A percentile compares a stretch with the other conserved stretches of the same genome.
phyloP scores from a whole-genome alignment of 345 rosid genomes.

The Mangifera indica region DNA sequence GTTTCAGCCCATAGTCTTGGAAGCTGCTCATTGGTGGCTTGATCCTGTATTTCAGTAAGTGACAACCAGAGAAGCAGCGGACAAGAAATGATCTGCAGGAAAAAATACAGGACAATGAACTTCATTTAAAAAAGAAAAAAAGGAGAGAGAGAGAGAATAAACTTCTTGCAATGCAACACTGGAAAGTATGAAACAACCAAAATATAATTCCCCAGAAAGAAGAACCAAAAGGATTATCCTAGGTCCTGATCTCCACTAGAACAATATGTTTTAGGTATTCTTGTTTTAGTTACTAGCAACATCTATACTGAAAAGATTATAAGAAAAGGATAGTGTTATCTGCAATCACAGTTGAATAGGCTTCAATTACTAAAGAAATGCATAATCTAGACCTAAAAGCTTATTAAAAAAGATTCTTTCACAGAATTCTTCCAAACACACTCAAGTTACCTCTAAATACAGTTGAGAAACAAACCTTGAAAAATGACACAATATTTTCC shows the following conservation, averaged over 20 bases:
- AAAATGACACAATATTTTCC: constrained; percentile 35
- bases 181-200: too few relatives aligned
- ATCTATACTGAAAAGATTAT: too few relatives aligned
- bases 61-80: constrained; percentile 46
- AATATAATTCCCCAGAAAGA: too few relatives aligned
- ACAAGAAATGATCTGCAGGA: constrained; percentile 37
- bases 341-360: not conserved
- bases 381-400: not conserved
- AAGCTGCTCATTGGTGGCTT: constrained; percentile 30
- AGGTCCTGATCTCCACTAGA: too few relatives aligned
- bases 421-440: not conserved
- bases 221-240: too few relatives aligned
- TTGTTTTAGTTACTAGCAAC: not conserved
- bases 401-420: not conserved
- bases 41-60: constrained; percentile 22
- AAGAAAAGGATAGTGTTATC: not conserved
- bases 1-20: constrained; percentile 42
- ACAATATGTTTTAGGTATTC: not conserved
- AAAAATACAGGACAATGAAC: not conserved
- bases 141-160: not conserved
- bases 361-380: not conserved
- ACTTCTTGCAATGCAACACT: too few relatives aligned
- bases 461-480: constrained; percentile 36
- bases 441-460: not conserved
- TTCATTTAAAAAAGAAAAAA: too few relatives aligned